phyloP scores from a whole-genome alignment of 1,284 basidiomycete species.

The Vanrija sp. region DNA sequence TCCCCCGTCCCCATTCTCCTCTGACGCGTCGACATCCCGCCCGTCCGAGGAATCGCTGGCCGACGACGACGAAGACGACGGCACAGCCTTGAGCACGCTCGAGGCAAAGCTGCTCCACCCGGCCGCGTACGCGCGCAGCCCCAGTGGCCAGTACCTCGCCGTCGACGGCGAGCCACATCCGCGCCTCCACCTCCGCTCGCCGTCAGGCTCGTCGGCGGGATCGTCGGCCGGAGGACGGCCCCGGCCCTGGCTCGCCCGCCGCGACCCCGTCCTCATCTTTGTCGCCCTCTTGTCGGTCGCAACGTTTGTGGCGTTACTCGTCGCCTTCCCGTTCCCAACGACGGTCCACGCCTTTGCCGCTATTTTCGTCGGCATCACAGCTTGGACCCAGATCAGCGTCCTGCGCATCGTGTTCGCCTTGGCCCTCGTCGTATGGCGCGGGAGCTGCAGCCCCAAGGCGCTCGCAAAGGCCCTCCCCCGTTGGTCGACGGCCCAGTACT shows the following conservation, averaged over 20 bases:
- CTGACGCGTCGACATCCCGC: no score
- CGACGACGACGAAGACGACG: no score
- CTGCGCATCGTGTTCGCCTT: conserved; percentile 4
- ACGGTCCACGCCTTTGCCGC: conserved; percentile 29
- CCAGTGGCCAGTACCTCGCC: no score
- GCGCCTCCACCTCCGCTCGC: no score
- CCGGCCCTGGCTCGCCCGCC: neutral
- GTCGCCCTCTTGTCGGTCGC: conserved; percentile 4
- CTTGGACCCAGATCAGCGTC: conserved; percentile 22
- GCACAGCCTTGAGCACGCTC: no score
- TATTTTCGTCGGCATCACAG: conserved; percentile 9
- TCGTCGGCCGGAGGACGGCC: neutral
- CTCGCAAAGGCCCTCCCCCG: neutral
- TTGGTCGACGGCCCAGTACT: conserved; percentile 1
- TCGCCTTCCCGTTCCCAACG: conserved; percentile 34
- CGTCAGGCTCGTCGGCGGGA: no score
- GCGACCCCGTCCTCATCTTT: conserved; percentile 10
- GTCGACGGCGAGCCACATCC: no score
- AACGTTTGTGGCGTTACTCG: conserved; percentile 10
- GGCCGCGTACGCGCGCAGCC: no score
- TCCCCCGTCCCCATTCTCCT: no score
- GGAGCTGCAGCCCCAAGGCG: neutral
- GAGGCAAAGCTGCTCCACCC: no score
- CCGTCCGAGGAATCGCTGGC: no score
- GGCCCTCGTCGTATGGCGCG: neutral